Evolutionary conservation across 805 yeast species (phyloP).

Genomic region (Wickerhamiella allomyrinae): DNA sequence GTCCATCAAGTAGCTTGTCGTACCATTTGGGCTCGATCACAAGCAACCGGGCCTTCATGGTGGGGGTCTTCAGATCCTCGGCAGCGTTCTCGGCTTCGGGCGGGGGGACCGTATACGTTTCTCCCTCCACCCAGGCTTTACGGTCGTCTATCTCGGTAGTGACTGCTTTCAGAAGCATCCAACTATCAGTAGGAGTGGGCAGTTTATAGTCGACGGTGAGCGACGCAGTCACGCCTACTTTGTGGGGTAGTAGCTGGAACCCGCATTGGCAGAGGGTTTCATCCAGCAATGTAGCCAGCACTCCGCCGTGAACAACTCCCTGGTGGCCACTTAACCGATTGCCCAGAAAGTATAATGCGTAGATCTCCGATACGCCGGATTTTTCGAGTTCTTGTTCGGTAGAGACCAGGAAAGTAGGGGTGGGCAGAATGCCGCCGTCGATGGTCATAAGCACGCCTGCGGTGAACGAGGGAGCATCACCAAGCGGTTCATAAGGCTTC

Average conservation of each 20-base stretch:
- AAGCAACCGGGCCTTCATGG: slow-evolving; percentile 23
- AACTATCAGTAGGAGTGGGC: slow-evolving; percentile 47
- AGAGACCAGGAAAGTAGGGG: slow-evolving; percentile 10
- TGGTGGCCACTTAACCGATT: slow-evolving; percentile 47
- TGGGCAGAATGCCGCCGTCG: slow-evolving; percentile 6
- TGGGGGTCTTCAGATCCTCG: slow-evolving; percentile 12
- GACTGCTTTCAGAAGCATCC: slow-evolving; percentile 51
- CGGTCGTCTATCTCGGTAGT: slow-evolving; percentile 60
- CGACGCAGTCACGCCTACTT: slow-evolving; percentile 80
- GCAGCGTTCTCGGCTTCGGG: slow-evolving; percentile 11
- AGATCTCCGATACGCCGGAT: slow-evolving; percentile 28
- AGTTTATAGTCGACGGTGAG: slow-evolving; percentile 44
- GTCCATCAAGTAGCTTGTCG: slow-evolving; percentile 13
- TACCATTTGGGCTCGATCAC: slow-evolving; percentile 30
- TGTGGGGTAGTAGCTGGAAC: slow-evolving; percentile 62
- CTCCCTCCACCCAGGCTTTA: slow-evolving; percentile 66
- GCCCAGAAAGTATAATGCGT: slow-evolving; percentile 63
- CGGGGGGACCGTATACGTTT: slow-evolving; percentile 30
- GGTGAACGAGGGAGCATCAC: slow-evolving; percentile 7
- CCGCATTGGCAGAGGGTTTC: slow-evolving; percentile 81
- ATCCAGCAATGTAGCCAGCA: slow-evolving; percentile 69
- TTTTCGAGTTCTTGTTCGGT: slow-evolving; percentile 11
- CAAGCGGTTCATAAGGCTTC: slow-evolving; percentile 9
- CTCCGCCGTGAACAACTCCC: slow-evolving; percentile 76
- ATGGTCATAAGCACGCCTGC: slow-evolving; percentile 10